phyloP scores from a whole-genome alignment of 108 stramenopile species.

The Skeletonema menzelii region DNA sequence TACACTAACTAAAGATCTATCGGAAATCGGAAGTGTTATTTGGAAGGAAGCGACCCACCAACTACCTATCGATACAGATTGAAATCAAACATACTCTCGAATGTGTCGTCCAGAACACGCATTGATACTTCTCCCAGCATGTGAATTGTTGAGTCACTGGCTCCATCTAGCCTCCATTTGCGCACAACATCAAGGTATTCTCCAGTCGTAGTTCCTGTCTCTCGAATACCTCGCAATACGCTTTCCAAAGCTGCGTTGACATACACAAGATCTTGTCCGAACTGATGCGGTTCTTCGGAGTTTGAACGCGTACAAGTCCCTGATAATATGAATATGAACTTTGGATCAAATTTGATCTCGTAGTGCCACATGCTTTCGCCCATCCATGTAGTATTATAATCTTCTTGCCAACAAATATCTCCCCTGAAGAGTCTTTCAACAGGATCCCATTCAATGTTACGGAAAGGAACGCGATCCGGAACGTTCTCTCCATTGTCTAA shows the following conservation, averaged over 20 bases:
- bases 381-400: conserved; percentile 70
- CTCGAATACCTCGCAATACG: conserved; percentile 10
- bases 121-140: conserved; percentile 30
- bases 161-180: conserved; percentile 18
- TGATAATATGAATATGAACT: conserved; percentile 52
- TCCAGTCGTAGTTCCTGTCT: conserved; percentile 3
- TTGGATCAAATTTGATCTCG: conserved; percentile 66
- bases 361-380: conserved; percentile 61
- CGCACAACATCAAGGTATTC: conserved; percentile 19
- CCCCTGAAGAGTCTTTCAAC: conserved; percentile 58
- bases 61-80: conserved; percentile 13
- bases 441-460: conserved; percentile 48
- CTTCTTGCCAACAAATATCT: conserved; percentile 61
- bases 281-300: conserved; percentile 17
- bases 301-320: conserved; percentile 49
- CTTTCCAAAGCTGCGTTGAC: conserved; percentile 39
- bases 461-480: conserved; percentile 59
- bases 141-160: conserved; percentile 9
- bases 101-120: conserved; percentile 13
- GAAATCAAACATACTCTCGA: conserved; percentile 14
- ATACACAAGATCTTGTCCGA: conserved; percentile 39
- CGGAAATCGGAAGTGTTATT: no score
- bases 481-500: conserved; percentile 68
- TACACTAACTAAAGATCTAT: no score
- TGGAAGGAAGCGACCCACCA: no score